A percentile compares a stretch with the other conserved stretches of the same genome.
phyloP scores from a whole-genome alignment of 164 flowering plant genomes.

The Litsea cubeba region DNA sequence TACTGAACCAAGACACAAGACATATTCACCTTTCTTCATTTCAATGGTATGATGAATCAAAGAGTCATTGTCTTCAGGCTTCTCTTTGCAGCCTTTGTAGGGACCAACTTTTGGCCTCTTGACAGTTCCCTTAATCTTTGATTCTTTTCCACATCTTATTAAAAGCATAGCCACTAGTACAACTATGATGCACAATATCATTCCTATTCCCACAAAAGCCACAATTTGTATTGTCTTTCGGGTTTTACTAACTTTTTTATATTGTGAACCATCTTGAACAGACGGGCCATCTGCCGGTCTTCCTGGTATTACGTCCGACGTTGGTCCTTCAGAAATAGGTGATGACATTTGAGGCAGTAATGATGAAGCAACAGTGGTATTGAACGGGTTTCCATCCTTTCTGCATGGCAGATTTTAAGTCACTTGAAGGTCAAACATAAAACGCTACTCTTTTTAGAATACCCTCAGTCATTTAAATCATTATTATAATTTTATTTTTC shows the following conservation, averaged over 20 bases:
- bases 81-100: constrained; percentile 17
- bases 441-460: background rate
- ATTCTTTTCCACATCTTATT: constrained; percentile 29
- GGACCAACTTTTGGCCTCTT: constrained; percentile 23
- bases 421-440: background rate
- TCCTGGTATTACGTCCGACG: constrained; percentile 27
- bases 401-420: constrained; percentile 37
- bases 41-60: constrained; percentile 15
- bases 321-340: constrained; percentile 33
- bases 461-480: too few species aligned
- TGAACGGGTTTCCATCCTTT: constrained; percentile 78
- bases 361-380: constrained; percentile 40
- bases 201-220: constrained; percentile 36
- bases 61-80: constrained; percentile 20
- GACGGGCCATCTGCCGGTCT: constrained; percentile 32
- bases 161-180: constrained; percentile 33
- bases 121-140: constrained; percentile 13
- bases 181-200: constrained; percentile 22
- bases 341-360: constrained; percentile 31
- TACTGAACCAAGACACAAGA: background rate
- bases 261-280: constrained; percentile 13
- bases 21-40: constrained; percentile 32
- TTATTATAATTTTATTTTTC: too few species aligned
- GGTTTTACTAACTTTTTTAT: constrained; percentile 14
- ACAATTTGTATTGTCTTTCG: constrained; percentile 29